Evolutionary conservation across 2,329 filamentous ascomycete genomes (phyloP).

Genomic region (Bisporella sp.): DNA sequence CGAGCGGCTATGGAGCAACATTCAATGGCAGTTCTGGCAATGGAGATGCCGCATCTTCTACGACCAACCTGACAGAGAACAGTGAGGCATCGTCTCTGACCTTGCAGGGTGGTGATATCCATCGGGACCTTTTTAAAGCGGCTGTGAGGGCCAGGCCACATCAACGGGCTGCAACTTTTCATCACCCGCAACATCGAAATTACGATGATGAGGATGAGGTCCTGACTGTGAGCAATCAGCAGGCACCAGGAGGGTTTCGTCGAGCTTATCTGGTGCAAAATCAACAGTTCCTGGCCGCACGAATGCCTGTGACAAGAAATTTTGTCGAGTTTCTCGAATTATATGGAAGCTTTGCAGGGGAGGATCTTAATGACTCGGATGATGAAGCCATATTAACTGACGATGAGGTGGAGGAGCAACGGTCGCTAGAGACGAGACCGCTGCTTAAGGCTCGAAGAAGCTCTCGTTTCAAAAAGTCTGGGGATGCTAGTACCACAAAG

Average conservation of each 20-base stretch:
- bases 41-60: slow-evolving; percentile 8
- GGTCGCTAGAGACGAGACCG: slow-evolving; percentile 59
- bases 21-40: slow-evolving; percentile 26
- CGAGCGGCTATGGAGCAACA: slow-evolving; percentile 35
- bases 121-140: slow-evolving; percentile 71
- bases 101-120: slow-evolving; percentile 71
- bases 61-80: slow-evolving; percentile 18
- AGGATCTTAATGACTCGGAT: slow-evolving; percentile 74
- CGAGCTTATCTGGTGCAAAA: slow-evolving; percentile 40
- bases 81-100: slow-evolving; percentile 57
- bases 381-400: slow-evolving; percentile 42
- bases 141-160: slow-evolving; percentile 48
- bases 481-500: slow-evolving; percentile 66
- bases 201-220: slow-evolving; percentile 18
- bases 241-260: slow-evolving; percentile 45
- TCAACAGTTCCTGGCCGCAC: slow-evolving; percentile 16
- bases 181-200: slow-evolving; percentile 33
- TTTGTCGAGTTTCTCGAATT: slow-evolving; percentile 91
- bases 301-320: slow-evolving; percentile 69
- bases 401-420: slow-evolving; percentile 51
- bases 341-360: slow-evolving; percentile 93
- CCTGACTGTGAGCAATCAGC: slow-evolving; percentile 35
- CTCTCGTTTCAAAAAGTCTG: slow-evolving; percentile 51
- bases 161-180: slow-evolving; percentile 60
- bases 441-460: slow-evolving; percentile 64